phyloP scores from a whole-genome alignment of 768 basidiomycete genomes.

The Porpolomopsis calyptriformis region DNA sequence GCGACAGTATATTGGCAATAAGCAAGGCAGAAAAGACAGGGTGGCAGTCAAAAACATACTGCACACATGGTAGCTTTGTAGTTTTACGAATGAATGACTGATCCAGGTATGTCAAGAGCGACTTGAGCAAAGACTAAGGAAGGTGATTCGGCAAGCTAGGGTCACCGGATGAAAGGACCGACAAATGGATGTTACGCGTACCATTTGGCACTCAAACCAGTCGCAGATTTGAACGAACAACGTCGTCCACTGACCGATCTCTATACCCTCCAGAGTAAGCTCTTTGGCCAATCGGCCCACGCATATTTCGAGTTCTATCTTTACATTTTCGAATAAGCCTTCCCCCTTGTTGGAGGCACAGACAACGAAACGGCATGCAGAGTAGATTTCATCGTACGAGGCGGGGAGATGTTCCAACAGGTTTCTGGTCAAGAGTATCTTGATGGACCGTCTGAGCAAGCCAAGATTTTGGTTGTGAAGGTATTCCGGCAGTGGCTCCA shows the following conservation, averaged over 20 bases:
- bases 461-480: slow-evolving; percentile 21
- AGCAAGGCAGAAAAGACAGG: slow-evolving; percentile 10
- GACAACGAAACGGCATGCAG: slow-evolving; percentile 47
- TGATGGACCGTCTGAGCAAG: slow-evolving; percentile 28
- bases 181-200: slow-evolving; percentile 24
- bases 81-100: slow-evolving; percentile 45
- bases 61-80: slow-evolving; percentile 29
- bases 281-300: slow-evolving; percentile 29
- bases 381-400: slow-evolving; percentile 49
- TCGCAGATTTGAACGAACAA: slow-evolving; percentile 45
- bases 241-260: slow-evolving; percentile 44
- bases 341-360: slow-evolving; percentile 43
- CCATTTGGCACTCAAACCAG: slow-evolving; percentile 59
- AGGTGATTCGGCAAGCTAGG: not conserved
- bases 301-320: slow-evolving; percentile 50
- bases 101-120: slow-evolving; percentile 63
- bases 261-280: slow-evolving; percentile 20
- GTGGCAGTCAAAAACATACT: slow-evolving; percentile 25
- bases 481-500: slow-evolving; percentile 12
- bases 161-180: not conserved
- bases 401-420: slow-evolving; percentile 25
- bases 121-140: slow-evolving; percentile 43
- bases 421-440: slow-evolving; percentile 30
- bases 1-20: not conserved
- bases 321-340: slow-evolving; percentile 46